Conservation (phyloP, 257 asterid genomes). For the Echites panduratus region DNA sequence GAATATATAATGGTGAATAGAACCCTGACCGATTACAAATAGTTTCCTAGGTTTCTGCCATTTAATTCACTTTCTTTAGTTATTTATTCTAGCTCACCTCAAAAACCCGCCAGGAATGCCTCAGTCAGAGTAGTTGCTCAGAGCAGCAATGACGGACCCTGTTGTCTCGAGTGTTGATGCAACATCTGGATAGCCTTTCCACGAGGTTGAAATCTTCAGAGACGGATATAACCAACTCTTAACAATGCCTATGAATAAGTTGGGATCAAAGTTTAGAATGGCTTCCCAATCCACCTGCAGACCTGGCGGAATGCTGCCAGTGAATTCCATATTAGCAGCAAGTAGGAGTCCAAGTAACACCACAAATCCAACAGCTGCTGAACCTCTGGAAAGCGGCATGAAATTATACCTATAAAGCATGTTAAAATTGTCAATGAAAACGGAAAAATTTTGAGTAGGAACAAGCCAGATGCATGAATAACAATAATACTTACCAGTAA, state of each 20-base stretch:
- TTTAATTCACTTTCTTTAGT: not conserved
- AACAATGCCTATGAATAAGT: conserved; percentile 43
- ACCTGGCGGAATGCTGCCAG: conserved; percentile 85
- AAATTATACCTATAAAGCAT: conserved; percentile 74
- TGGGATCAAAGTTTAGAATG: conserved; percentile 64
- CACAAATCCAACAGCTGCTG: conserved; percentile 67
- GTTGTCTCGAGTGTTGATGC: conserved; percentile 84
- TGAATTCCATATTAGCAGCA: conserved; percentile 95
- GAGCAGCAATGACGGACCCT: conserved; percentile 80
- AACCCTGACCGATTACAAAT: not conserved
- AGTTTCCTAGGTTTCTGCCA: not conserved
- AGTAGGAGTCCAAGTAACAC: conserved; percentile 84
- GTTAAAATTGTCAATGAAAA: conserved; percentile 11
- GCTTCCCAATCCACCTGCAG: conserved; percentile 98
- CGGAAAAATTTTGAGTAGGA: not conserved
- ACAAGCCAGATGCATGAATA: not conserved
- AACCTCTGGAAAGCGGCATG: conserved; percentile 82
- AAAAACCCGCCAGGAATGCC: conserved; percentile 3
- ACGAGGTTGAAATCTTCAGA: conserved; percentile 72
- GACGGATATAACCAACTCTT: conserved; percentile 83
- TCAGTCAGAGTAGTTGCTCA: conserved; percentile 74
- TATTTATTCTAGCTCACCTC: conserved; percentile 9
- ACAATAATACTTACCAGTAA: conserved; percentile 57
- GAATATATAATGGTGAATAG: conserved; percentile 1
- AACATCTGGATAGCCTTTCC: conserved; percentile 94